A percentile compares a stretch with the other conserved stretches of the same genome.
Evolutionary conservation across 441 rosid genomes (phyloP).

Genomic region (Euphorbia neoarborescens): DNA sequence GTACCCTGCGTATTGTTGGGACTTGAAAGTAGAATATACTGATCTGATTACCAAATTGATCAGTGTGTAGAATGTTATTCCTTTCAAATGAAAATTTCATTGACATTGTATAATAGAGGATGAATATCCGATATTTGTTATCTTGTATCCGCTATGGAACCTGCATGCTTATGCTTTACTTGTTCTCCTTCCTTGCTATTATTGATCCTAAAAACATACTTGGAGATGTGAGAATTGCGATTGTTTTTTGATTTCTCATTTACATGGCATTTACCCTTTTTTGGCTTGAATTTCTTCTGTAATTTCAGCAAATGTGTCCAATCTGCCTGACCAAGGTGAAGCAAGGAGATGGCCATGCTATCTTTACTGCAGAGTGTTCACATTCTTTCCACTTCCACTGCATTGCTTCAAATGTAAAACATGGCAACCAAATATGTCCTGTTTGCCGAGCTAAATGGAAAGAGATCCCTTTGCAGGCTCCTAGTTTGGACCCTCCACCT

Average conservation of each 20-base stretch:
- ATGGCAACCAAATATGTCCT: constrained; percentile 85
- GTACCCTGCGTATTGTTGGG: neutral
- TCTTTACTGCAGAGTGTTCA: constrained; percentile 88
- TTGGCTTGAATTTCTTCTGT: constrained; percentile 7
- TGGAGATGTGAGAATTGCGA: neutral
- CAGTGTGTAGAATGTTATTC: neutral
- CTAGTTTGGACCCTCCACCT: constrained; percentile 37
- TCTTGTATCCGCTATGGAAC: neutral
- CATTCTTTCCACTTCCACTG: constrained; percentile 93
- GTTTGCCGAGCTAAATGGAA: constrained; percentile 87
- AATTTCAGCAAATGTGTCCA: constrained; percentile 64
- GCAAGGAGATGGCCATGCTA: constrained; percentile 75
- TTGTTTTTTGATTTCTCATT: neutral
- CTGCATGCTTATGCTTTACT: neutral
- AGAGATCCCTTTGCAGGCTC: constrained; percentile 73
- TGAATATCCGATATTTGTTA: neutral
- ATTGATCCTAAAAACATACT: neutral
- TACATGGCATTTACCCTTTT: neutral
- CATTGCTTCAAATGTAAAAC: constrained; percentile 76
- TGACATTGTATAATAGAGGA: neutral
- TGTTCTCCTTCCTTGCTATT: too few relatives aligned
- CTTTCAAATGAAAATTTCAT: neutral
- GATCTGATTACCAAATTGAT: neutral
- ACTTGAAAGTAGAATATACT: neutral
- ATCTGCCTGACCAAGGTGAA: constrained; percentile 82